Conservation (phyloP, 163 green algal genomes). For the Picocystis sp. region DNA sequence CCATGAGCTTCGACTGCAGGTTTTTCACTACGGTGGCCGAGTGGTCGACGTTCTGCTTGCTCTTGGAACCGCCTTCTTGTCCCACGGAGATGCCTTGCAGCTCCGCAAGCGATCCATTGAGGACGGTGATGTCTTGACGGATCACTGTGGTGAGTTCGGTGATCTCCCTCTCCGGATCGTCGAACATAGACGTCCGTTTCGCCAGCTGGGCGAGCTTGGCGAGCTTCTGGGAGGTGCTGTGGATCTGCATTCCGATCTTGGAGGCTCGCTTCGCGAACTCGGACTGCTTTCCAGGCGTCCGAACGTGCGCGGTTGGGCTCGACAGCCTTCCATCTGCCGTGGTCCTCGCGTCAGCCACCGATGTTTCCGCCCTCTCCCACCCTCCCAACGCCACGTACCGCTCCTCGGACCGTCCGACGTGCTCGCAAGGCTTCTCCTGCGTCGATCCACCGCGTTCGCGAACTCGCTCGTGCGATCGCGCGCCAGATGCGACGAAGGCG, state of each 20-base stretch:
- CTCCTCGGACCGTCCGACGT: no score
- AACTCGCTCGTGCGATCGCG: background rate
- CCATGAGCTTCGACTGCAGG: slow-evolving; percentile 73
- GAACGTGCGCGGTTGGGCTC: background rate
- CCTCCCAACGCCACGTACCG: background rate
- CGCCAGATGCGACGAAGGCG: background rate
- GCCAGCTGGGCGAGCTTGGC: slow-evolving; percentile 79
- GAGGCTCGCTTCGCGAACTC: slow-evolving; percentile 72
- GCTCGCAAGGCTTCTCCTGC: no score
- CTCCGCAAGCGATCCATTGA: slow-evolving; percentile 79
- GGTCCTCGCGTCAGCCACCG: background rate
- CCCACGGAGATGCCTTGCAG: slow-evolving; percentile 46
- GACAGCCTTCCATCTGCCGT: background rate
- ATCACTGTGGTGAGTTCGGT: slow-evolving; percentile 77
- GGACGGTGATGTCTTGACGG: slow-evolving; percentile 63
- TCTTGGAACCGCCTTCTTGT: slow-evolving; percentile 5
- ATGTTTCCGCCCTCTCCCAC: background rate
- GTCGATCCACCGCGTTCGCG: no score
- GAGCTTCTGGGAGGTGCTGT: slow-evolving; percentile 77
- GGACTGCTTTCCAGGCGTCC: slow-evolving; percentile 21
- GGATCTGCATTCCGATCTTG: slow-evolving; percentile 74
- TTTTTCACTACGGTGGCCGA: slow-evolving; percentile 79
- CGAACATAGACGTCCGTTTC: slow-evolving; percentile 89
- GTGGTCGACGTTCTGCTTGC: slow-evolving; percentile 38
- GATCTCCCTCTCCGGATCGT: slow-evolving; percentile 85